Evolutionary conservation across 129 eudicot genomes (phyloP), one percentile per base, ranked within the genome.

Genomic region (Glebionis coronaria): DNA sequence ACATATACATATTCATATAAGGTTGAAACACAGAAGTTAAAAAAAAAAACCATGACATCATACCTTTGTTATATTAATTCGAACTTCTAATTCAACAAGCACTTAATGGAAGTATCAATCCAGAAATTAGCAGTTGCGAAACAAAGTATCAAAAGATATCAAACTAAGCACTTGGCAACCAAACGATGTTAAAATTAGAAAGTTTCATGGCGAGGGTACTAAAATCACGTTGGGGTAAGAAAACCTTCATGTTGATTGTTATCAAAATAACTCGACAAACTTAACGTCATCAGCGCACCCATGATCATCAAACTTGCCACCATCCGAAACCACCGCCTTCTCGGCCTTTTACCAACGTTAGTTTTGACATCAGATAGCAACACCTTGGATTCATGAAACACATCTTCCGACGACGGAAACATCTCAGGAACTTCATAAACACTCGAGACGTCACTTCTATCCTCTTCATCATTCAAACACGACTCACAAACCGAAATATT

Each of bases 201-300:
- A 35, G 42, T 49, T 49, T 12, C 54, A 13, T 49, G 42, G 10
- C 42, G 7, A 35, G 9, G 10, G 42, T 35, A 35, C 42, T 35
- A 35, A 63, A 45, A 64, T 64, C 69, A 64, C 14, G 69, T 64
- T 13, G 69, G 69, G 3, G 40, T 44, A 45, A 45, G 55, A 64
- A 64, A 64, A 13, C 46, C 42, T 21, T 25, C 21, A 45, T 7
- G 56, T 45, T 45, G 56, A 20, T 64, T 64, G 5, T n/a, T 23
- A 4, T 18, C 21, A 3, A 64, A 12, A 21, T 21, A 45, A 44
- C 14, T 12, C 4, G 1, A 45, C 46, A 64, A 44, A 42, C 56
- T 45, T 38, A 44, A 35, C 69, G 46, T 64, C 14, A 44, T 44
- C 12, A 7, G 55, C 14, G 55, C 69, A 64, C 69, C 47, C 69